Base-by-base conservation (phyloP, 73 alveolate genomes). In the Paramecium octaurelia region DNA sequence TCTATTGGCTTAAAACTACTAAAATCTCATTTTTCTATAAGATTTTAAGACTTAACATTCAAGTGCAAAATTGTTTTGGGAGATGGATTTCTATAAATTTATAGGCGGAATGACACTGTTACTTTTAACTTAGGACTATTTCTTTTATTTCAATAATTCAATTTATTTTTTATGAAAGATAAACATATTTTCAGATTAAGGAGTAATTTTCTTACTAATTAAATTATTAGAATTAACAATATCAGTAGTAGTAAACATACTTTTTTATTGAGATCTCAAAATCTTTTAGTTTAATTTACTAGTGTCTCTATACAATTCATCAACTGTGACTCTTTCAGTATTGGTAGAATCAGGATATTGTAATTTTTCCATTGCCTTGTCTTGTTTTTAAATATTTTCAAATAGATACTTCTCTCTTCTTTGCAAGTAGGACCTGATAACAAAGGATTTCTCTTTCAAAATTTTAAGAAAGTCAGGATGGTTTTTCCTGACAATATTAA, bases 361-460 rank as follows among this genome's bases (percentile, higher is more conserved):
- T 8, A 64, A 24, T 64, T 64, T 64, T 34, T 64, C 84, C 46
- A 46, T 48, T 43, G 73, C 46, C 40, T 31, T 21, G 16, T 80
- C 57, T 44, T 80, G 14, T 42, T 80, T 80, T 21, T 64, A 10
- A 6, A 80, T 31, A 48, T 44, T 80, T 24, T 43, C 57, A 8
- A 64, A 31, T 8, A 80, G 24, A 27, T 34, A 21, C 50, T 80
- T 14, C 48, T 80, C 43, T 44, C 91, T 42, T 24, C n/a, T 18
- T 1, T 3, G n/a, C 12, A 80, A 31, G 38, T 80, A 80, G n/a
- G 35, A 38, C 18, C n/a, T 21, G 29, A 80, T 43, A 1, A 42
- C n/a, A 38, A 20, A 24, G 9, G 76, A 80, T 80, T 80, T 80
- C 57, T 46, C 91, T 80, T 80, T 80, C 20, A 80, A 23, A 42